Evolutionary conservation across 495 filamentous ascomycete genomes (phyloP).

Genomic region (Tuber brumale): DNA sequence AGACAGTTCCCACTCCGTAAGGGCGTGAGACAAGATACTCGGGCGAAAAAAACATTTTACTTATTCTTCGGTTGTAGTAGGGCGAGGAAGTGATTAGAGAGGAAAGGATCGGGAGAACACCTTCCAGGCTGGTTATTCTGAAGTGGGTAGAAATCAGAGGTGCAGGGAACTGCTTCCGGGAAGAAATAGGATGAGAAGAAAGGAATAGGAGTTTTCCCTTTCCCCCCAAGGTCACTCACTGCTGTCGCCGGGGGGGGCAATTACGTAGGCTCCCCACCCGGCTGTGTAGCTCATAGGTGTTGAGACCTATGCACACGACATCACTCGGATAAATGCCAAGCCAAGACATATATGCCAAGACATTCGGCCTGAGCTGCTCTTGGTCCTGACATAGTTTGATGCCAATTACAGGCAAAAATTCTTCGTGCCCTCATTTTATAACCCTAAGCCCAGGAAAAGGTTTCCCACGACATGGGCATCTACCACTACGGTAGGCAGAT

Average conservation of each 20-base stretch:
- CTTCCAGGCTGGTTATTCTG: neutral
- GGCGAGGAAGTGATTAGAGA: neutral
- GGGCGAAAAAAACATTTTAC: conserved; percentile 43
- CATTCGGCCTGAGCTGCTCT: neutral
- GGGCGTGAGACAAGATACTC: conserved; percentile 71
- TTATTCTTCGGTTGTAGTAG: neutral
- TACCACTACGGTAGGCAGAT: neutral
- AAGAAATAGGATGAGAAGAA: neutral
- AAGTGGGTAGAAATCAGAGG: neutral
- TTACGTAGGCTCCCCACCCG: neutral
- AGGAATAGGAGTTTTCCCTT: neutral
- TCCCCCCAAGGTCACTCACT: neutral
- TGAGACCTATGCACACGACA: neutral
- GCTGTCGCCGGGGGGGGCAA: neutral
- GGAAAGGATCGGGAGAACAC: neutral
- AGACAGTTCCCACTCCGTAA: conserved; percentile 90
- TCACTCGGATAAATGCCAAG: conserved; percentile 2
- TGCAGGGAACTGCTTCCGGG: neutral
- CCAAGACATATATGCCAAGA: neutral
- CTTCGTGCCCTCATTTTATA: neutral
- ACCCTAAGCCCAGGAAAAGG: neutral
- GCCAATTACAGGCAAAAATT: neutral
- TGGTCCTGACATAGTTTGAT: no score
- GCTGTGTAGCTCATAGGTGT: neutral
- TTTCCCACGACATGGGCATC: neutral